Percentiles rank a stretch among this genome's conserved stretches.
Conservation (phyloP, 164 flowering plant genomes). For the Tinospora cordifolia region DNA sequence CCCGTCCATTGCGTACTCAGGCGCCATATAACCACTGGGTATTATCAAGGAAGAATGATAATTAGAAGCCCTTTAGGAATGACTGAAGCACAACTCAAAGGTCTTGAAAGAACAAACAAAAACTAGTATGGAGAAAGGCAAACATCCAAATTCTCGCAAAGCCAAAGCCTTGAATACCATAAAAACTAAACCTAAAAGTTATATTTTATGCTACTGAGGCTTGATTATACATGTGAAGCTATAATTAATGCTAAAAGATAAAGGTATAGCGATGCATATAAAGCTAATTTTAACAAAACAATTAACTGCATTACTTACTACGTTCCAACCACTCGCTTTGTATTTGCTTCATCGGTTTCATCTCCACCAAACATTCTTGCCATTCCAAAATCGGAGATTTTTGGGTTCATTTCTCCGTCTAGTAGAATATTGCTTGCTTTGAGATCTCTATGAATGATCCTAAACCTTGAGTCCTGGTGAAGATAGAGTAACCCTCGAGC, state of each 20-base stretch:
- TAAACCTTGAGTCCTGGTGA: constrained; percentile 36
- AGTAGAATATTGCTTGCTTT: constrained; percentile 38
- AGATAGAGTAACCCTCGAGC: constrained; percentile 45
- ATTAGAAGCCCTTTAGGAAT: background rate
- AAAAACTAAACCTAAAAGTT: too few relatives aligned
- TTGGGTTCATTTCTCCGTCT: constrained; percentile 38
- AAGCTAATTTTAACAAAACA: too few relatives aligned
- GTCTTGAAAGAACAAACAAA: too few relatives aligned
- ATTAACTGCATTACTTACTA: constrained; percentile 27
- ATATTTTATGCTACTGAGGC: too few relatives aligned
- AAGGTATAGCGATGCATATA: too few relatives aligned
- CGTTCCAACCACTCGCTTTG: constrained; percentile 41
- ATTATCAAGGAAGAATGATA: background rate
- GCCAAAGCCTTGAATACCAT: too few relatives aligned
- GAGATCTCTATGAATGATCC: constrained; percentile 41
- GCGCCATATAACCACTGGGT: constrained; percentile 55
- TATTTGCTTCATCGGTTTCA: constrained; percentile 26
- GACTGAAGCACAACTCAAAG: too few relatives aligned
- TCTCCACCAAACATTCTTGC: constrained; percentile 37
- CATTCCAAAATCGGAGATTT: constrained; percentile 49
- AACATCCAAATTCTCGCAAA: too few relatives aligned
- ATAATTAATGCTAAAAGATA: too few relatives aligned
- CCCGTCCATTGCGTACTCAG: constrained; percentile 50
- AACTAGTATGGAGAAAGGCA: too few relatives aligned
- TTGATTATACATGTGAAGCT: too few relatives aligned